phyloP scores from a whole-genome alignment of 2,329 filamentous ascomycete genomes.

The Sporothrix schenckii region DNA sequence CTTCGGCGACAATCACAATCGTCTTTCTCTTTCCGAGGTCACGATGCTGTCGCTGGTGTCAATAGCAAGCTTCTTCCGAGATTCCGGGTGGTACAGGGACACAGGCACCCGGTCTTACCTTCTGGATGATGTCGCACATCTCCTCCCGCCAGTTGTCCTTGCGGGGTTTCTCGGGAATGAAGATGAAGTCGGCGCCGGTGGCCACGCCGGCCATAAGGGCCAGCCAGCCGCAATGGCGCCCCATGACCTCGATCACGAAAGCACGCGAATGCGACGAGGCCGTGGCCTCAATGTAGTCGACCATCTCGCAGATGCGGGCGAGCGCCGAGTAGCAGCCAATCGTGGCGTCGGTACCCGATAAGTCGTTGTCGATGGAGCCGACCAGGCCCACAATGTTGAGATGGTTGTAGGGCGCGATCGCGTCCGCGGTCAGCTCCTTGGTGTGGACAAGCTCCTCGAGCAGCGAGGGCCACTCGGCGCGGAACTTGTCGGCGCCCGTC shows the following conservation, averaged over 20 bases:
- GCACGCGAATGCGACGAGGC: conserved; percentile 92
- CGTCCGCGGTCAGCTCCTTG: conserved; percentile 69
- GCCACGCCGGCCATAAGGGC: conserved; percentile 95
- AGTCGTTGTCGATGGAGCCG: conserved; percentile 97
- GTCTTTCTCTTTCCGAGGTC: conserved; percentile 91
- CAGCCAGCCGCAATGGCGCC: conserved; percentile 95
- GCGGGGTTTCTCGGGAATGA: conserved; percentile 92
- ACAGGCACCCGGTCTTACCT: conserved; percentile 49
- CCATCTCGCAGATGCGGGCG: conserved; percentile 88
- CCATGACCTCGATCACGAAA: conserved; percentile 99
- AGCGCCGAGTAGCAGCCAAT: conserved; percentile 96
- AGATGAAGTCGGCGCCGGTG: conserved; percentile 93
- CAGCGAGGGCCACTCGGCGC: conserved; percentile 86
- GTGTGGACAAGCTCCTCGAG: conserved; percentile 79
- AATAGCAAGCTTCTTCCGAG: conserved; percentile 37
- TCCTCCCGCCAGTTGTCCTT: conserved; percentile 84
- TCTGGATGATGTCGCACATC: conserved; percentile 77
- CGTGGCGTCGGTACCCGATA: conserved; percentile 94
- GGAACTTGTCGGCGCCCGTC: conserved; percentile 92
- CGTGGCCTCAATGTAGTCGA: conserved; percentile 96
- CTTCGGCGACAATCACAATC: conserved; percentile 96
- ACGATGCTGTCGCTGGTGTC: conserved; percentile 65
- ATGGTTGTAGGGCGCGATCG: conserved; percentile 76
- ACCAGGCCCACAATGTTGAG: conserved; percentile 97
- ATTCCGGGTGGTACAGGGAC: conserved; percentile 4